Percentiles rank a stretch among this genome's conserved stretches.
Conservation (phyloP, 2,329 filamentous ascomycete species). For the Elsinoe batatas region DNA sequence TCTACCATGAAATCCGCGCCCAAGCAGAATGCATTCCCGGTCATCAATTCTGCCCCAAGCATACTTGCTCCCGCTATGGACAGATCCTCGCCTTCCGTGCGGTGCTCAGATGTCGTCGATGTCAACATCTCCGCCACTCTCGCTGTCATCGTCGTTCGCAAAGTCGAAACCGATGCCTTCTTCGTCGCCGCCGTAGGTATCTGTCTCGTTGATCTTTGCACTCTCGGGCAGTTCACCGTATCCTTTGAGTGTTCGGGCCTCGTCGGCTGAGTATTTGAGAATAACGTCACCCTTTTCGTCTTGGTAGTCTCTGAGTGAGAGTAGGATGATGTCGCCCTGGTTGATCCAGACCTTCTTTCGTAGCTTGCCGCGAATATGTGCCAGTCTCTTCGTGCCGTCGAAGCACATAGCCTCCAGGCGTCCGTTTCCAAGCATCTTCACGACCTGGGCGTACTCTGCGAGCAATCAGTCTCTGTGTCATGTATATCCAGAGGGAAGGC, state of each 20-base stretch:
- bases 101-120: constrained; percentile 75
- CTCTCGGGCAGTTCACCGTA: constrained; percentile 95
- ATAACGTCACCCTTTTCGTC: constrained; percentile 90
- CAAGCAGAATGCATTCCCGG: neutral
- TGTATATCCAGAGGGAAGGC: neutral
- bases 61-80: neutral
- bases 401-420: constrained; percentile 91
- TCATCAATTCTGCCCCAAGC: neutral
- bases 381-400: constrained; percentile 78
- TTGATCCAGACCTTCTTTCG: constrained; percentile 99
- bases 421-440: constrained; percentile 95
- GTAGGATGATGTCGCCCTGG: constrained; percentile 87
- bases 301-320: constrained; percentile 84
- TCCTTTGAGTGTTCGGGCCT: constrained; percentile 88
- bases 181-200: constrained; percentile 83
- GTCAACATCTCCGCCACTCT: constrained; percentile 67
- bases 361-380: constrained; percentile 88
- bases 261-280: constrained; percentile 90
- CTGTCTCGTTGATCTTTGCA: constrained; percentile 99
- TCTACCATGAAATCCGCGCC: constrained; percentile 13
- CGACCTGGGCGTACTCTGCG: constrained; percentile 71
- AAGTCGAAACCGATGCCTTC: constrained; percentile 98
- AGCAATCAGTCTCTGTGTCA: constrained; percentile 16
- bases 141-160: constrained; percentile 69
- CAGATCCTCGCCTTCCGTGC: neutral